These are phyloP conservation scores for Oryza glaberrima DNA, from an alignment of 176 grass and related monocot genomes.

Conservation along the genomic window DNA sequence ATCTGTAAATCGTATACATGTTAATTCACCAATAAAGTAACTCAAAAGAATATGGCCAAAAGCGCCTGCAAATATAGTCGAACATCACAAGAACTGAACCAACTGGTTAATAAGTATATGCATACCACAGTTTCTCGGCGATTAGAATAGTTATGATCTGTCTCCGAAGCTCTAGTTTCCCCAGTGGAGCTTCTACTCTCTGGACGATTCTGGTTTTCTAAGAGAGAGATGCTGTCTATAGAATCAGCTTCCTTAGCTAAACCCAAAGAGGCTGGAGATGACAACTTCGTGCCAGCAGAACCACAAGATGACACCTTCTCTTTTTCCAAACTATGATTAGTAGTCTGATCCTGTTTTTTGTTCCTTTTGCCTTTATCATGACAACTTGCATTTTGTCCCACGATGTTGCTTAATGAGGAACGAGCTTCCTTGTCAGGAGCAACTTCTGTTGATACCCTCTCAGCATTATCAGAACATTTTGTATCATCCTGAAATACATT, in stretches of 20 bases:
- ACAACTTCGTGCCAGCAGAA: conserved; percentile 65
- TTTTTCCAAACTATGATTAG: conserved; percentile 50
- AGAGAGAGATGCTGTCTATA: conserved; percentile 43
- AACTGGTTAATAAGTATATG: conserved; percentile 31
- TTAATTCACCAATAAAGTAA: conserved; percentile 28
- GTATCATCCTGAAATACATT: conserved; percentile 43
- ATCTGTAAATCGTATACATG: conserved; percentile 30
- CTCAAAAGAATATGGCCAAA: conserved; percentile 6
- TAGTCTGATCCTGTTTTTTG: conserved; percentile 47
- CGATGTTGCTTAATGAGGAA: conserved; percentile 51
- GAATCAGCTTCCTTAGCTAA: conserved; percentile 56
- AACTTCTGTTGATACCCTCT: conserved; percentile 52
- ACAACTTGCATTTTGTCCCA: conserved; percentile 31
- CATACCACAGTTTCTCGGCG: conserved; percentile 53
- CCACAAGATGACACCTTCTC: conserved; percentile 87
- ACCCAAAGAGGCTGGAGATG: conserved; percentile 53
- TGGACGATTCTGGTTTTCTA: conserved; percentile 49
- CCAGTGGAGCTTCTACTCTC: conserved; percentile 41
- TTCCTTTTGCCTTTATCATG: conserved; percentile 45
- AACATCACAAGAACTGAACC: conserved; percentile 2
- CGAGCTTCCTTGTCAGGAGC: conserved; percentile 46
- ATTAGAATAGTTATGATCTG: conserved; percentile 30
- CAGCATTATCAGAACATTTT: conserved; percentile 42
- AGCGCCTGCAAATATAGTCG: background rate
- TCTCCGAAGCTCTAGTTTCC: conserved; percentile 37